Conservation (phyloP, 2,329 filamentous ascomycete genomes). For the Fusarium lateritium region DNA sequence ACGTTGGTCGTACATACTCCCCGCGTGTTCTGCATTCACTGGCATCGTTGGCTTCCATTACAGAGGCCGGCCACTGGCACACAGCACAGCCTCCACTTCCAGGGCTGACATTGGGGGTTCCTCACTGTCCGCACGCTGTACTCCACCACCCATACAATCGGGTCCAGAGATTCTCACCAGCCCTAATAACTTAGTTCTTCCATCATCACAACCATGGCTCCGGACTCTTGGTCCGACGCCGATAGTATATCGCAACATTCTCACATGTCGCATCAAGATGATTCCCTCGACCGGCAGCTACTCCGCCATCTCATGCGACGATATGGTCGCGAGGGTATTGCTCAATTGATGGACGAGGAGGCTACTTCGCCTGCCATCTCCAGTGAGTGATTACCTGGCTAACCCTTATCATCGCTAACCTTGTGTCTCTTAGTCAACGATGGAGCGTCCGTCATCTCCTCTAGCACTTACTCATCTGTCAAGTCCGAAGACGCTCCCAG, state of each 20-base stretch:
- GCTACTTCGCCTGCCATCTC: slow-evolving; percentile 44
- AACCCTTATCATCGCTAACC: slow-evolving; percentile 17
- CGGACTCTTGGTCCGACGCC: slow-evolving; percentile 52
- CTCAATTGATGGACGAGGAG: slow-evolving; percentile 54
- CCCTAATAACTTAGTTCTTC: slow-evolving; percentile 27
- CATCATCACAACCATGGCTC: slow-evolving; percentile 47
- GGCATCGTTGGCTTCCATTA: slow-evolving; percentile 16
- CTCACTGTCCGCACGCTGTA: slow-evolving; percentile 21
- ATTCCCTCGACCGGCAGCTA: slow-evolving; percentile 54
- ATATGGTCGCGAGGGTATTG: slow-evolving; percentile 53
- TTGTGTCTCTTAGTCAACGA: slow-evolving; percentile 48
- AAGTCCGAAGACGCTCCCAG: slow-evolving; percentile 56
- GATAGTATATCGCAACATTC: slow-evolving; percentile 52
- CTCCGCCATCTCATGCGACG: slow-evolving; percentile 54
- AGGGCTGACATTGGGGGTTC: slow-evolving; percentile 43
- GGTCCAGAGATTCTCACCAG: slow-evolving; percentile 24
- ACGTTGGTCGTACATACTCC: background rate
- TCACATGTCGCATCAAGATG: slow-evolving; percentile 47
- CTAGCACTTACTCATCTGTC: slow-evolving; percentile 54
- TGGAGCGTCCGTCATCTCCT: slow-evolving; percentile 54
- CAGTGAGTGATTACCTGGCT: slow-evolving; percentile 47
- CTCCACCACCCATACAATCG: slow-evolving; percentile 40
- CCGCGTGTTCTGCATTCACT: slow-evolving; percentile 7
- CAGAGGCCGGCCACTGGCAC: slow-evolving; percentile 17
- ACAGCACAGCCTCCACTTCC: slow-evolving; percentile 31